A percentile compares a stretch with the other conserved stretches of the same genome.
Evolutionary conservation across 768 basidiomycete genomes (phyloP).

Genomic region (Psilocybe sp.): DNA sequence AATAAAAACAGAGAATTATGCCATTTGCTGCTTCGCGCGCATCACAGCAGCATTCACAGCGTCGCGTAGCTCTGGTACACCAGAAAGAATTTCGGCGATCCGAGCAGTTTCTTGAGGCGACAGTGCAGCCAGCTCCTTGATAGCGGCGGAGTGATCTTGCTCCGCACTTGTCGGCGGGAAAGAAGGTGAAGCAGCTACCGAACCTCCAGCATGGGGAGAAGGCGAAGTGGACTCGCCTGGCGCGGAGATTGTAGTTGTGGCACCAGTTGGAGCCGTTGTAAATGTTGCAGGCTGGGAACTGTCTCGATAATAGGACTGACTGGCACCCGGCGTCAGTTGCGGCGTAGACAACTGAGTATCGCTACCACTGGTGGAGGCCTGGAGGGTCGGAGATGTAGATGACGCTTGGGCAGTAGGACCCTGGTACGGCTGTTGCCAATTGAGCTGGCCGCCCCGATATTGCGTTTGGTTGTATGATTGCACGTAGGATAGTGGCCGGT

Average conservation of each 20-base stretch:
- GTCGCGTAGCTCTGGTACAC: slow-evolving; percentile 36
- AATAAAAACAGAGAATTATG: not conserved
- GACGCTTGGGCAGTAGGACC: slow-evolving; percentile 13
- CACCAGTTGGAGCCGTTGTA: not conserved
- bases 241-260: not conserved
- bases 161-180: not conserved
- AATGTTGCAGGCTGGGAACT: not conserved
- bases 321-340: not conserved
- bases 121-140: slow-evolving; percentile 26
- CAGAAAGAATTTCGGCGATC: slow-evolving; percentile 33
- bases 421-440: slow-evolving; percentile 34
- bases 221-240: not conserved
- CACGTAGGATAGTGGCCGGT: slow-evolving; percentile 21
- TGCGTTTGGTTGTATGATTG: slow-evolving; percentile 22
- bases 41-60: slow-evolving; percentile 32
- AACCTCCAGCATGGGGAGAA: not conserved
- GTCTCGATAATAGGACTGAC: slow-evolving; percentile 2
- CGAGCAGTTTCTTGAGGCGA: slow-evolving; percentile 34
- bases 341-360: not conserved
- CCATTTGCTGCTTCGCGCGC: slow-evolving; percentile 4
- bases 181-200: not conserved
- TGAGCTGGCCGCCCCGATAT: slow-evolving; percentile 19
- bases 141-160: not conserved
- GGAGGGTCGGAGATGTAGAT: slow-evolving; percentile 1
- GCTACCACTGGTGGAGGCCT: slow-evolving; percentile 2